phyloP scores from a whole-genome alignment of 140 eudicot genomes.

The Stevia rebaudiana region DNA sequence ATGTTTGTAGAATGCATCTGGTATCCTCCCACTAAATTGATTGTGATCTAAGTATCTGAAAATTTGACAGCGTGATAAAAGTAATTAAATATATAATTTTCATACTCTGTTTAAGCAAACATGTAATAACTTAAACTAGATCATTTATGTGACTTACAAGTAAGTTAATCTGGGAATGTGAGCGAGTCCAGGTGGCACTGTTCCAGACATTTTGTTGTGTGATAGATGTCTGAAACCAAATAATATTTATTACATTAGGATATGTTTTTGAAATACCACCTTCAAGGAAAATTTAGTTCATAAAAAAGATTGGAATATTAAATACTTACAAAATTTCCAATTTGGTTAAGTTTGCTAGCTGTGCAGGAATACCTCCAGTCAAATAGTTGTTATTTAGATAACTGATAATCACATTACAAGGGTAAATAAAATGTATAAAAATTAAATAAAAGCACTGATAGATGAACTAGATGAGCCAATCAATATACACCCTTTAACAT shows the following conservation, averaged over 20 bases:
- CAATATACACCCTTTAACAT: background rate
- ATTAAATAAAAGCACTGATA: background rate
- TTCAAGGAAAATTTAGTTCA: background rate
- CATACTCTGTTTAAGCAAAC: background rate
- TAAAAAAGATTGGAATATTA: background rate
- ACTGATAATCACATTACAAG: slow-evolving; percentile 27
- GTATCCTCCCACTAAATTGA: slow-evolving; percentile 83
- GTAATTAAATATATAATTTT: background rate
- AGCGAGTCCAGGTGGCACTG: slow-evolving; percentile 76
- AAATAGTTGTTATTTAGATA: slow-evolving; percentile 69
- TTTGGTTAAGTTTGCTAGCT: slow-evolving; percentile 85
- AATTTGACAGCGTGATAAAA: background rate
- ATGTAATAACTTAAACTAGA: too few species aligned
- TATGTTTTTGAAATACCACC: background rate
- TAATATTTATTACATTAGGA: background rate
- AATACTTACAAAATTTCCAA: slow-evolving; percentile 86
- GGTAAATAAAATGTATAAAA: slow-evolving; percentile 2
- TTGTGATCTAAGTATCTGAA: slow-evolving; percentile 93
- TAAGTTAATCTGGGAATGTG: slow-evolving; percentile 85
- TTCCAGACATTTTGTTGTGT: slow-evolving; percentile 84
- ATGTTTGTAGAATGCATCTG: slow-evolving; percentile 91
- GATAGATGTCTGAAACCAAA: slow-evolving; percentile 67
- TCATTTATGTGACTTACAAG: slow-evolving; percentile 50
- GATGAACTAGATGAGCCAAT: slow-evolving; percentile 1
- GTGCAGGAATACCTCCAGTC: slow-evolving; percentile 94